Conservation (phyloP, 1,284 basidiomycete genomes). For the Coniferiporia weirii region DNA sequence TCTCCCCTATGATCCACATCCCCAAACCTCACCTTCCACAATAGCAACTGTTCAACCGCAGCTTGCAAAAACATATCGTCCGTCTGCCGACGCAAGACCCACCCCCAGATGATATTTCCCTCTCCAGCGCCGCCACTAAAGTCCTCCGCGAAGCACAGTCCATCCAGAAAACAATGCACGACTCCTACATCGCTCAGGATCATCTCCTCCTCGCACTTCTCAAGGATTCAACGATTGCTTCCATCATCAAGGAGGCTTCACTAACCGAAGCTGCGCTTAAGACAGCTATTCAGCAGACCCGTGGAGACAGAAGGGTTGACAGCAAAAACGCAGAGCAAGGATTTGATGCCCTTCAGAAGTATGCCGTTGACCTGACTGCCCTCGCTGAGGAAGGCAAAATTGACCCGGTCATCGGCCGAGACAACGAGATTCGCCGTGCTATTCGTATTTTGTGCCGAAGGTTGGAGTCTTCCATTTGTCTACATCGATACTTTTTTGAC, state of each 20-base stretch:
- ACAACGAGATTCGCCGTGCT: slow-evolving; percentile 81
- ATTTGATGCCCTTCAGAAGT: slow-evolving; percentile 82
- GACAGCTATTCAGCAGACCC: slow-evolving; percentile 74
- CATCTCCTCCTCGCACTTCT: slow-evolving; percentile 67
- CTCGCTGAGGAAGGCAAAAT: slow-evolving; percentile 89
- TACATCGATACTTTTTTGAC: neutral
- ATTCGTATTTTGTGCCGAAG: slow-evolving; percentile 76
- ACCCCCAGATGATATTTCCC: slow-evolving; percentile 71
- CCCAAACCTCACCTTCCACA: neutral
- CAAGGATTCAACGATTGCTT: slow-evolving; percentile 62
- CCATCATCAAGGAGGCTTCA: slow-evolving; percentile 69
- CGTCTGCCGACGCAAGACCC: slow-evolving; percentile 82
- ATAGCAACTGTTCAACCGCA: slow-evolving; percentile 55
- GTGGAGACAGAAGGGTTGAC: slow-evolving; percentile 80
- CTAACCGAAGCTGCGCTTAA: slow-evolving; percentile 72
- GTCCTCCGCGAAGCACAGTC: slow-evolving; percentile 78
- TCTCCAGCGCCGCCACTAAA: slow-evolving; percentile 59
- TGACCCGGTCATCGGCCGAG: slow-evolving; percentile 89
- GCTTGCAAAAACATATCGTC: slow-evolving; percentile 64
- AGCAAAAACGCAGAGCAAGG: slow-evolving; percentile 79
- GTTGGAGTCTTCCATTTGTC: slow-evolving; percentile 29
- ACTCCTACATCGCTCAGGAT: slow-evolving; percentile 92
- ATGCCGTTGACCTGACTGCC: slow-evolving; percentile 82
- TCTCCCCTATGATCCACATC: neutral
- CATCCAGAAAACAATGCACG: slow-evolving; percentile 85